phyloP scores from a whole-genome alignment of 345 rosid genomes.

The Syzygium oleosum region DNA sequence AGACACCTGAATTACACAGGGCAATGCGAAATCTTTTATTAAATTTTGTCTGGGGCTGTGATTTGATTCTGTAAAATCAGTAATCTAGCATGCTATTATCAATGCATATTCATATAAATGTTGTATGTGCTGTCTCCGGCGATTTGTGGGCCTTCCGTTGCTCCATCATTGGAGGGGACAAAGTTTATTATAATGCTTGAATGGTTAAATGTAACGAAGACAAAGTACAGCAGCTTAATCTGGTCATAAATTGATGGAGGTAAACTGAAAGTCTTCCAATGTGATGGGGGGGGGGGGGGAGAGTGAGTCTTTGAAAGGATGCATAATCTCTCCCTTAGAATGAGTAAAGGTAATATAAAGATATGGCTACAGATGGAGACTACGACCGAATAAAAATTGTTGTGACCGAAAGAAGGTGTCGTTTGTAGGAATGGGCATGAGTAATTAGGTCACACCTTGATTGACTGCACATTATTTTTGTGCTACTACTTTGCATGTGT shows the following conservation, averaged over 20 bases:
- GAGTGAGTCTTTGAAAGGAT: background rate
- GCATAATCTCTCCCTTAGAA: background rate
- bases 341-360: background rate
- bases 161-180: background rate
- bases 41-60: background rate
- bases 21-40: background rate
- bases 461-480: background rate
- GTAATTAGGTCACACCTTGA: background rate
- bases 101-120: background rate
- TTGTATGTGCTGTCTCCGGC: background rate
- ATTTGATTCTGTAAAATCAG: conserved; percentile 6
- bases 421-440: background rate
- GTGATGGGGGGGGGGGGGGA: background rate
- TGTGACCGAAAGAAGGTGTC: background rate
- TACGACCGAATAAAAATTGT: background rate
- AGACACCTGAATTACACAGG: conserved; percentile 28
- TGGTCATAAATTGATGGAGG: background rate
- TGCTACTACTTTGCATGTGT: background rate
- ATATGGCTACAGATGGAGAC: background rate
- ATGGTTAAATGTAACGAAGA: background rate
- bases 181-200: background rate
- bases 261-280: background rate
- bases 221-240: background rate
- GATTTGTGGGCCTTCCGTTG: background rate
- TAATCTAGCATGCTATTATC: background rate